Base-by-base conservation (phyloP, 2,329 filamentous ascomycete species). In the Cytospora schulzeri region DNA sequence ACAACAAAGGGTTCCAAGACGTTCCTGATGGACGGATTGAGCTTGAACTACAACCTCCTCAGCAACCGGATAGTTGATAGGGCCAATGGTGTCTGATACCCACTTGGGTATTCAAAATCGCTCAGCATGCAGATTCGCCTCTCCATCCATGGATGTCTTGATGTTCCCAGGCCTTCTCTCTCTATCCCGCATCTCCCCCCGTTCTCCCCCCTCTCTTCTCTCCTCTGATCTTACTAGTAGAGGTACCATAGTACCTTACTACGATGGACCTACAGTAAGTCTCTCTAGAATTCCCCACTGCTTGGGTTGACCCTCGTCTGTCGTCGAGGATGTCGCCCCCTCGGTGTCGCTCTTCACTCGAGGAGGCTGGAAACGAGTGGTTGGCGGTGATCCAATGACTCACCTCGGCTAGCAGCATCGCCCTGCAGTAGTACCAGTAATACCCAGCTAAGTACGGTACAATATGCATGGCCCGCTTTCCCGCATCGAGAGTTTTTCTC, bases 311-410 rank as follows among this genome's bases (percentile, higher is more conserved):
- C 62, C 62, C 64, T 66, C 56, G 60, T 63, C 57, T 50, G 56
- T 45, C 41, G 11, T 63, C 57, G 64, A 56, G 60, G 57, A 48
- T 33, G 33, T 33, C 29, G 50, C 63, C 66, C 62, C 54, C 54
- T 59, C 57, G 60, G 64, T 64, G 66, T 67, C 66, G 66, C 66
- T 66, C 66, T 62, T 66, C 60, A 63, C 64, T 58, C 60, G 64
- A 59, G 64, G 64, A 62, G 54, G 64, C 51, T 64, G 64, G 60
- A 66, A 67, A 62, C 66, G 66, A 67, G 60, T 67, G 66, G 66
- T 62, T 67, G 66, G 63, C 60, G 64, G 66, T 67, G 66, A 67
- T 63, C 58, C 52, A 64, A 59, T 66, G 65, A 67, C 58, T 67
- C 65, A 67, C 65, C 65, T 65, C 55, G 65, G 58, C 62, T 31